Percentiles rank a stretch among this genome's conserved stretches.
phyloP scores from a whole-genome alignment of 306 rosid genomes.

The Gastrolobium villosum region DNA sequence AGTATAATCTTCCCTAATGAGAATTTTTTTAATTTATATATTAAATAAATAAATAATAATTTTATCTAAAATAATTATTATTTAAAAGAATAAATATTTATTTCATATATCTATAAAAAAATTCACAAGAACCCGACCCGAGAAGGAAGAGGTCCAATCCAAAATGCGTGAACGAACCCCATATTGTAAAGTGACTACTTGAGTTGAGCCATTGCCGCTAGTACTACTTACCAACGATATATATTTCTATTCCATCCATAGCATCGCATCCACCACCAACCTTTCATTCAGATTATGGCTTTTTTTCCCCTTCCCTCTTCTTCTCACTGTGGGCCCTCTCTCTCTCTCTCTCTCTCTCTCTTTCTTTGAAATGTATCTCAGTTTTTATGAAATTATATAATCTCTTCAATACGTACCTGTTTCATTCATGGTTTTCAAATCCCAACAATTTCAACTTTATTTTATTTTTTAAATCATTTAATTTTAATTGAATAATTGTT shows the following conservation, averaged over 20 bases:
- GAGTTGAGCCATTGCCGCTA: too few relatives aligned
- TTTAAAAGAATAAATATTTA: too few relatives aligned
- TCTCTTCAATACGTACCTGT: neutral
- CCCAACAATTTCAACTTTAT: neutral
- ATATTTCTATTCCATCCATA: neutral
- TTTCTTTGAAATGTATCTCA: neutral
- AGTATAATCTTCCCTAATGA: too few relatives aligned
- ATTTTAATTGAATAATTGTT: neutral
- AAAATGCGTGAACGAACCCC: too few relatives aligned
- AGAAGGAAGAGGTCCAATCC: too few relatives aligned
- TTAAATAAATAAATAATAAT: too few relatives aligned
- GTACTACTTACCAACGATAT: too few relatives aligned
- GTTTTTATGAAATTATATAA: neutral
- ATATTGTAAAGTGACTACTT: too few relatives aligned
- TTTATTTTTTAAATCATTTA: constrained; percentile 1
- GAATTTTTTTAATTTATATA: too few relatives aligned
- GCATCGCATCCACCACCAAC: neutral
- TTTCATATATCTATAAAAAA: too few relatives aligned
- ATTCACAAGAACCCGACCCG: too few relatives aligned
- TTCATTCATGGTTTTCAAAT: neutral
- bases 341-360: constrained; percentile 23
- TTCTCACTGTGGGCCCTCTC: constrained; percentile 22
- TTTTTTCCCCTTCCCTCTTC: constrained; percentile 2
- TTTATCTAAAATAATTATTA: too few relatives aligned
- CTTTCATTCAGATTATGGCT: constrained; percentile 21